Evolutionary conservation across 2,329 filamentous ascomycete genomes (phyloP).

Genomic region (Emericellopsis atlantica): DNA sequence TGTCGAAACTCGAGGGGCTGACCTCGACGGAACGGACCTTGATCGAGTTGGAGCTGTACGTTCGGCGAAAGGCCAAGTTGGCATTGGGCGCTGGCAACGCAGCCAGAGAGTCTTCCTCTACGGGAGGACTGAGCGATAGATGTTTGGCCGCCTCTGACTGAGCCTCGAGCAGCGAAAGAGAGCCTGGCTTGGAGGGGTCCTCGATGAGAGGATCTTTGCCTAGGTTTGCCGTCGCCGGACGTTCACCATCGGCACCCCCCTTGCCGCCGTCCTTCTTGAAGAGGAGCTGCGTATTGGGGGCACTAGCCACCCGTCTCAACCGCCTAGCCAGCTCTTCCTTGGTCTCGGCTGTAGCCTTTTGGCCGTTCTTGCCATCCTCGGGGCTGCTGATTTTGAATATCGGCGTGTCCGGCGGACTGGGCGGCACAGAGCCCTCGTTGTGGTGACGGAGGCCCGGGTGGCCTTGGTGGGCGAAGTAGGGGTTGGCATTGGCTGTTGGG

Average conservation of each 20-base stretch:
- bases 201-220: slow-evolving; percentile 64
- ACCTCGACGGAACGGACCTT: slow-evolving; percentile 97
- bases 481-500: slow-evolving; percentile 88
- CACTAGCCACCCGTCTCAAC: slow-evolving; percentile 85
- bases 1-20: slow-evolving; percentile 90
- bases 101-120: slow-evolving; percentile 40
- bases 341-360: slow-evolving; percentile 61
- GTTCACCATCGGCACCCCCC: slow-evolving; percentile 36
- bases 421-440: slow-evolving; percentile 85
- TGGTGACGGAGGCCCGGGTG: slow-evolving; percentile 87
- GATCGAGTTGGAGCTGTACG: slow-evolving; percentile 98
- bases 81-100: slow-evolving; percentile 55
- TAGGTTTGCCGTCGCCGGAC: slow-evolving; percentile 75
- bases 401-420: slow-evolving; percentile 84
- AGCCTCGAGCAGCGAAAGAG: slow-evolving; percentile 21
- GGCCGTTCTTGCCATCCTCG: slow-evolving; percentile 43
- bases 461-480: slow-evolving; percentile 94
- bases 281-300: slow-evolving; percentile 89
- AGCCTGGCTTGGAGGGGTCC: slow-evolving; percentile 28
- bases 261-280: slow-evolving; percentile 41
- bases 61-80: slow-evolving; percentile 72
- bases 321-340: slow-evolving; percentile 94
- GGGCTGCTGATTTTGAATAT: slow-evolving; percentile 61
- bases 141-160: slow-evolving; percentile 13
- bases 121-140: slow-evolving; percentile 25